Conservation (phyloP, 2,329 filamentous ascomycete species). For the Colletotrichum gigasporum region DNA sequence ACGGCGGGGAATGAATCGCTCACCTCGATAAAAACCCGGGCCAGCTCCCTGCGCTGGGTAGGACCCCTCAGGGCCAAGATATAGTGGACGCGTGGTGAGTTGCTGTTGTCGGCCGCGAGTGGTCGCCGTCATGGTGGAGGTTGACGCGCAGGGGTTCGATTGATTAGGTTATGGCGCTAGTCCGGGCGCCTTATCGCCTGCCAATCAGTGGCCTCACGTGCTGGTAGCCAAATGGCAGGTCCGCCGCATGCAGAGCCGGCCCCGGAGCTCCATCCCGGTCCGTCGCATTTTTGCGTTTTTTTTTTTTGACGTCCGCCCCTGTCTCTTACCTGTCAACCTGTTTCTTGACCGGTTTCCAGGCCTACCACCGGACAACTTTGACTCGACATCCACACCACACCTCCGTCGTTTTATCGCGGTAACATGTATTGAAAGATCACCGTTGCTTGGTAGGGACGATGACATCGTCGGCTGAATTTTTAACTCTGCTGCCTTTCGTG, state of each 20-base stretch:
- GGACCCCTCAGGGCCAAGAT: not conserved
- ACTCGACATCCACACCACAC: not conserved
- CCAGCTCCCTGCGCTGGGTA: constrained; percentile 5
- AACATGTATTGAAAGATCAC: too few relatives aligned
- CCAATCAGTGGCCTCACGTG: constrained; percentile 32
- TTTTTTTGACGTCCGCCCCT: not conserved
- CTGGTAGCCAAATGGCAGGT: not conserved
- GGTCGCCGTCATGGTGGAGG: constrained; percentile 9
- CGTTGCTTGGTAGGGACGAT: not conserved
- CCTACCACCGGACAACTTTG: not conserved
- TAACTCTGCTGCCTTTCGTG: too few relatives aligned
- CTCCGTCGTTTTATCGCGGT: not conserved
- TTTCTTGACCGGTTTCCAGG: not conserved
- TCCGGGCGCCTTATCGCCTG: constrained; percentile 27
- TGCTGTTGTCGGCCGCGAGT: constrained; percentile 19
- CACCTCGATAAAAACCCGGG: not conserved
- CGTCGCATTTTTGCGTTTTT: not conserved
- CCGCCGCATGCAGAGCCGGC: not conserved
- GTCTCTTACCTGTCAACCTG: not conserved
- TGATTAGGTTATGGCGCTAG: constrained; percentile 18
- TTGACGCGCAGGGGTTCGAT: not conserved
- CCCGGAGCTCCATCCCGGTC: constrained; percentile 2
- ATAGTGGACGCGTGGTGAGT: constrained; percentile 11
- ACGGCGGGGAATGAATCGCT: not conserved
- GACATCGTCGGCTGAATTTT: not conserved